These are phyloP conservation scores for Nothopassalora personata DNA, from an alignment of 2,329 filamentous ascomycete genomes.

Conservation along the genomic window DNA sequence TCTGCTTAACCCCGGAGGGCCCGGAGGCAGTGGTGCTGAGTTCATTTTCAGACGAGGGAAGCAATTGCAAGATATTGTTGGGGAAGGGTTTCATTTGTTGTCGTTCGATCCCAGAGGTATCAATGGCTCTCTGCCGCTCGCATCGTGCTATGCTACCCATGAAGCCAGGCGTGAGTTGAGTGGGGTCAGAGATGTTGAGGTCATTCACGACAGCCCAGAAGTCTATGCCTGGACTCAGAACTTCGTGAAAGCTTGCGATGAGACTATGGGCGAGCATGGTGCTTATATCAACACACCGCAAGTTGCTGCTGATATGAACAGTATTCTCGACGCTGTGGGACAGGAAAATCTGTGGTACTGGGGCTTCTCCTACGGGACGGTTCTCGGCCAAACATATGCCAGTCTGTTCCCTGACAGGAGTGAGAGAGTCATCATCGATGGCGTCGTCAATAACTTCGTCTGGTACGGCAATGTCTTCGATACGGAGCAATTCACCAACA, in stretches of 20 bases:
- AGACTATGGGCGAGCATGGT: slow-evolving; percentile 19
- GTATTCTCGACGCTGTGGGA: slow-evolving; percentile 20
- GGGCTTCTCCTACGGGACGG: slow-evolving; percentile 42
- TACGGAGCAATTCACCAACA: slow-evolving; percentile 48
- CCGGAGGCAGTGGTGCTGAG: slow-evolving; percentile 18
- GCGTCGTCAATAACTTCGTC: slow-evolving; percentile 41
- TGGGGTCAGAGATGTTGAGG: slow-evolving; percentile 10
- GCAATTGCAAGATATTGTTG: slow-evolving; percentile 20
- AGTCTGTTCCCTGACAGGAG: slow-evolving; percentile 41
- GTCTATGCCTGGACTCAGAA: slow-evolving; percentile 20
- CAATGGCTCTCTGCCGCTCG: slow-evolving; percentile 17
- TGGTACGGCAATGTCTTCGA: slow-evolving; percentile 44
- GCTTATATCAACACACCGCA: slow-evolving; percentile 22
- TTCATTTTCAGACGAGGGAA: slow-evolving; percentile 20
- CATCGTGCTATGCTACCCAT: slow-evolving; percentile 17
- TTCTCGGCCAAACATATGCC: slow-evolving; percentile 45
- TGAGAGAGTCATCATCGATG: slow-evolving; percentile 41
- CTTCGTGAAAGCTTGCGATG: slow-evolving; percentile 17
- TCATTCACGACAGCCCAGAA: slow-evolving; percentile 20
- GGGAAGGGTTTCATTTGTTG: slow-evolving; percentile 19
- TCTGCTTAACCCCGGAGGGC: slow-evolving; percentile 19
- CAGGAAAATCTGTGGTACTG: slow-evolving; percentile 35
- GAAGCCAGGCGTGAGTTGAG: slow-evolving; percentile 9
- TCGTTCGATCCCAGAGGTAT: slow-evolving; percentile 22
- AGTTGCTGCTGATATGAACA: slow-evolving; percentile 24